A percentile compares a stretch with the other conserved stretches of the same genome.
phyloP scores from a whole-genome alignment of 1,139 yeast species.

The Candida gigantensis region DNA sequence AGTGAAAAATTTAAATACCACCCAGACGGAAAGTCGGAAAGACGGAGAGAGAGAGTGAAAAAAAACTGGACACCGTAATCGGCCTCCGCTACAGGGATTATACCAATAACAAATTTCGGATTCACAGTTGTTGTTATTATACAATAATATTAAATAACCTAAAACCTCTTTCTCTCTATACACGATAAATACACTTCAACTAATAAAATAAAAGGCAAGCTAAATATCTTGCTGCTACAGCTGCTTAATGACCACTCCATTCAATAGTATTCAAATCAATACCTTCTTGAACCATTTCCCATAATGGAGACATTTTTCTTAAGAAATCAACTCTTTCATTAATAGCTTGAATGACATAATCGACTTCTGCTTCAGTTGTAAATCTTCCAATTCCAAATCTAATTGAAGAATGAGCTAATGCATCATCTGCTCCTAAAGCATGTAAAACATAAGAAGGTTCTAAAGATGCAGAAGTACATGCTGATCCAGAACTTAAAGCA shows the following conservation, averaged over 20 bases:
- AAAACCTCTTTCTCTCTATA: neutral
- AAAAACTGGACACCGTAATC: neutral
- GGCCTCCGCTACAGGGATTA: neutral
- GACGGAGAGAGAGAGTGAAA: neutral
- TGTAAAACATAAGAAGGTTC: slow-evolving; percentile 97
- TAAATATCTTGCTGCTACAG: too few relatives aligned
- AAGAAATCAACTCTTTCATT: slow-evolving; percentile 86
- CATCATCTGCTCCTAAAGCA: slow-evolving; percentile 97
- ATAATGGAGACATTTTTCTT: slow-evolving; percentile 90
- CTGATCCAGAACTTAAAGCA: slow-evolving; percentile 96
- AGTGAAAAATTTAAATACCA: neutral
- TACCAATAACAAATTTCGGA: too few relatives aligned
- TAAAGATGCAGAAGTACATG: slow-evolving; percentile 96
- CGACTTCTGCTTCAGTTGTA: slow-evolving; percentile 94
- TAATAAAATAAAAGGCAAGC: too few relatives aligned
- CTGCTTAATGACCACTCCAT: slow-evolving; percentile 85
- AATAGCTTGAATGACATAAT: slow-evolving; percentile 87
- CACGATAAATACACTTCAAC: slow-evolving; percentile 6
- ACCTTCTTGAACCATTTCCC: slow-evolving; percentile 99
- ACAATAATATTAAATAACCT: too few relatives aligned
- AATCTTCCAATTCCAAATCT: slow-evolving; percentile 97
- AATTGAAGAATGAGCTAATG: slow-evolving; percentile 94
- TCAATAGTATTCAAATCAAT: slow-evolving; percentile 90
- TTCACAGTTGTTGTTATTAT: too few relatives aligned
- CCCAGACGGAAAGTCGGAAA: neutral